A percentile compares a stretch with the other conserved stretches of the same genome.
These are phyloP conservation scores for Dalbergia cochinchinensis DNA, from an alignment of 306 rosid species.

Conservation along the genomic window DNA sequence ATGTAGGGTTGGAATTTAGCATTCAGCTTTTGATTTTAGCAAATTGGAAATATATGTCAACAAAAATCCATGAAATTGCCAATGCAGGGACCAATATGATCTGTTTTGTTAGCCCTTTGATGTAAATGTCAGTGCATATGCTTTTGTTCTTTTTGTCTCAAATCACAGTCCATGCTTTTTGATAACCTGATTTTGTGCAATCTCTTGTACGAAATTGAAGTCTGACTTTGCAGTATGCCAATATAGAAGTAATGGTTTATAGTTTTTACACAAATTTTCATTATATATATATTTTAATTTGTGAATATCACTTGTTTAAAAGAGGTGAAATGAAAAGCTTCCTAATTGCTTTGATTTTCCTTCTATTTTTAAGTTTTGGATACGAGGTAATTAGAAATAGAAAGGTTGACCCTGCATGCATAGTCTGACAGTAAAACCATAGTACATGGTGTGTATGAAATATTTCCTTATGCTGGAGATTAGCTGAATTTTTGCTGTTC, in stretches of 20 bases:
- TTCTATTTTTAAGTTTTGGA: conserved; percentile 7
- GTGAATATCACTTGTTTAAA: conserved; percentile 10
- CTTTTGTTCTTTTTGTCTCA: conserved; percentile 28
- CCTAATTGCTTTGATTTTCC: background rate
- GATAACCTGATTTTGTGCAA: conserved; percentile 25
- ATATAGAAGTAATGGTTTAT: background rate
- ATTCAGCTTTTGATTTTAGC: background rate
- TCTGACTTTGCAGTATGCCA: conserved; percentile 4
- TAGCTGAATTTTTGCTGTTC: conserved; percentile 1
- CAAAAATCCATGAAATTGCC: background rate
- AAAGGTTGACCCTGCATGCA: background rate
- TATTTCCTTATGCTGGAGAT: conserved; percentile 3
- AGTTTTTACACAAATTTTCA: background rate
- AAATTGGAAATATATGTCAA: background rate
- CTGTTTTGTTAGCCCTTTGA: conserved; percentile 10
- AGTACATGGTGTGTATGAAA: background rate
- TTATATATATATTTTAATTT: background rate
- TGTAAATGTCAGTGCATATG: background rate
- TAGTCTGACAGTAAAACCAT: background rate
- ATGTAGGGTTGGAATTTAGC: background rate
- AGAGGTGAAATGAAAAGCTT: background rate
- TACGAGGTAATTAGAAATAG: background rate
- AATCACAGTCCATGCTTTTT: conserved; percentile 26
- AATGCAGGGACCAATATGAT: conserved; percentile 18
- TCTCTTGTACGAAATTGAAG: conserved; percentile 17